A percentile compares a stretch with the other conserved stretches of the same genome.
These are phyloP conservation scores for Alternaria solani DNA, from an alignment of 2,329 filamentous ascomycete species.

Conservation along the genomic window DNA sequence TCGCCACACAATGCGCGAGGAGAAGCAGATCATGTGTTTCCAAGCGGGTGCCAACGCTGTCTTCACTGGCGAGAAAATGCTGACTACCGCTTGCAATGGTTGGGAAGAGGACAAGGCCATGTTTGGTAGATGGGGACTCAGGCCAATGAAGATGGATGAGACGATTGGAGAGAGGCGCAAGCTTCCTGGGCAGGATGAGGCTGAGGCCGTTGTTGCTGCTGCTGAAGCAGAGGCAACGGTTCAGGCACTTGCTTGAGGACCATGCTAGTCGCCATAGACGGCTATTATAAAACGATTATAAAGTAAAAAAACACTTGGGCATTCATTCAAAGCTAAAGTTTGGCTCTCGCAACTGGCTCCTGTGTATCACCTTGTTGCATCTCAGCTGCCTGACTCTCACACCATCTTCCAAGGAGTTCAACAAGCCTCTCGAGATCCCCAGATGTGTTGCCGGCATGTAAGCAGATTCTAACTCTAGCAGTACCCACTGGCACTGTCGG, in stretches of 20 bases:
- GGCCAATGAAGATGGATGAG: constrained; percentile 69
- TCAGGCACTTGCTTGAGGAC: constrained; percentile 9
- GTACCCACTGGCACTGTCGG: constrained; percentile 54
- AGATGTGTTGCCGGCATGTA: constrained; percentile 55
- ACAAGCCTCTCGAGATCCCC: constrained; percentile 47
- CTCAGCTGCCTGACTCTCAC: constrained; percentile 11
- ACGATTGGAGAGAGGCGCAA: constrained; percentile 44
- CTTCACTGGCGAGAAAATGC: constrained; percentile 94
- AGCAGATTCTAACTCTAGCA: constrained; percentile 51
- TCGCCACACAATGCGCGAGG: constrained; percentile 82
- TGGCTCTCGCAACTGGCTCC: background rate
- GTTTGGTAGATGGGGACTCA: constrained; percentile 83
- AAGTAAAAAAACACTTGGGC: background rate
- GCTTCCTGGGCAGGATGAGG: constrained; percentile 18
- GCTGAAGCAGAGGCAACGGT: constrained; percentile 15
- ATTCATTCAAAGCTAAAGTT: constrained; percentile 3
- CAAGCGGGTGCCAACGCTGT: constrained; percentile 93
- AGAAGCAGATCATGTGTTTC: constrained; percentile 89
- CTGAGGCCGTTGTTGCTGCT: constrained; percentile 21
- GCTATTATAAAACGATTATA: background rate
- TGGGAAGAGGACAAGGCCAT: constrained; percentile 88
- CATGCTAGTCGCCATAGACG: background rate
- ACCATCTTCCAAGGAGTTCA: constrained; percentile 43
- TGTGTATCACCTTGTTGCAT: background rate
- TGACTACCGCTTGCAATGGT: constrained; percentile 89